Percentiles rank a stretch among this genome's conserved stretches.
Conservation (phyloP, 345 rosid genomes). For the Carallia pectinifolia region DNA sequence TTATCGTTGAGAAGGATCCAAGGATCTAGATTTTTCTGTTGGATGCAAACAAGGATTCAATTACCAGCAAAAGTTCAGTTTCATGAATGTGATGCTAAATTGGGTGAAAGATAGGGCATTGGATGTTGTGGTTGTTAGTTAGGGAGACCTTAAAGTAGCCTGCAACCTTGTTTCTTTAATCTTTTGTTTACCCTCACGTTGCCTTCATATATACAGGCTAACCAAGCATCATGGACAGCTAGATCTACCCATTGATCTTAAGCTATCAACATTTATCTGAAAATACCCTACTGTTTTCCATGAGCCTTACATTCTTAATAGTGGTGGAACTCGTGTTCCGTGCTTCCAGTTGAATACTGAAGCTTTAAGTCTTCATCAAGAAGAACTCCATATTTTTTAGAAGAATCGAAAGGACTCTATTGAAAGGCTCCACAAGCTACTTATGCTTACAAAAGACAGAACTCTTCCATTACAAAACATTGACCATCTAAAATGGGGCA, state of each 20-base stretch:
- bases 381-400: conserved; percentile 32
- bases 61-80: conserved; percentile 47
- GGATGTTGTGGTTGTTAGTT: conserved; percentile 55
- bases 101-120: conserved; percentile 79
- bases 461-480: conserved; percentile 65
- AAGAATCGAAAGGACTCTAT: conserved; percentile 36
- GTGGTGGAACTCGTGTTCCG: conserved; percentile 82
- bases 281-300: conserved; percentile 64
- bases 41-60: conserved; percentile 35
- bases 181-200: conserved; percentile 30
- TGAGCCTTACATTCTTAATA: conserved; percentile 48
- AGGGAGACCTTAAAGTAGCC: conserved; percentile 63
- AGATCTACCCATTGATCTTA: conserved; percentile 55
- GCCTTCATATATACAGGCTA: conserved; percentile 53
- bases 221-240: conserved; percentile 58
- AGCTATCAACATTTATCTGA: conserved; percentile 61
- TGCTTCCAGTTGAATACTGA: conserved; percentile 58
- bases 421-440: conserved; percentile 60
- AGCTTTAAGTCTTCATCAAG: conserved; percentile 42
- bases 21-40: conserved; percentile 24
- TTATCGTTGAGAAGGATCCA: conserved; percentile 12
- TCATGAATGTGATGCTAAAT: conserved; percentile 75
- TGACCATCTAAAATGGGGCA: conserved; percentile 82
- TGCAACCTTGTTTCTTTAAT: conserved; percentile 56
- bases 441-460: conserved; percentile 66